Percentiles rank a stretch among this genome's conserved stretches.
Conservation (phyloP, 2,329 filamentous ascomycete species). For the Alternaria infectoria region DNA sequence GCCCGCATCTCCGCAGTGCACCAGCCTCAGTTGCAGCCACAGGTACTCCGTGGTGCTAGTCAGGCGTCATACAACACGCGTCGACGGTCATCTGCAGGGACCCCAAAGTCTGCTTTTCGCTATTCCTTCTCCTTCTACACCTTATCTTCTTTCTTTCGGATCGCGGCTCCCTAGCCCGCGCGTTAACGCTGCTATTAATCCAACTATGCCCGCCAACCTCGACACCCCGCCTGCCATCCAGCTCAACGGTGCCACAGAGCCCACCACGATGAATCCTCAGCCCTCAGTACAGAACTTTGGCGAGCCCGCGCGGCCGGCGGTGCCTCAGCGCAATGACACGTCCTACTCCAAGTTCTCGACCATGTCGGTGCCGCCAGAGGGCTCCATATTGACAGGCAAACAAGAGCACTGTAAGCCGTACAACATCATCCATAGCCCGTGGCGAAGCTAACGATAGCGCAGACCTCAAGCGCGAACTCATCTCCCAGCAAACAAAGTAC, state of each 20-base stretch:
- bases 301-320: constrained; percentile 28
- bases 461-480: constrained; percentile 96
- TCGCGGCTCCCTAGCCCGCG: constrained; percentile 11
- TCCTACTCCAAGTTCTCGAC: constrained; percentile 49
- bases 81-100: constrained; percentile 16
- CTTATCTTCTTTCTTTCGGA: constrained; percentile 2
- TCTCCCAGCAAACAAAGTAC: constrained; percentile 84
- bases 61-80: constrained; percentile 41
- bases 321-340: constrained; percentile 35
- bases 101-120: constrained; percentile 3
- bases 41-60: constrained; percentile 16
- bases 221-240: constrained; percentile 37
- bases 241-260: constrained; percentile 42
- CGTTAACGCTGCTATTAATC: constrained; percentile 13
- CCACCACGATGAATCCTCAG: constrained; percentile 37
- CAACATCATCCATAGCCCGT: neutral
- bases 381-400: constrained; percentile 81
- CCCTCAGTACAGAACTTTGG: constrained; percentile 27
- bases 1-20: constrained; percentile 19
- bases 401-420: constrained; percentile 86
- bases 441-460: constrained; percentile 15
- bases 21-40: constrained; percentile 37
- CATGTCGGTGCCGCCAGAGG: constrained; percentile 58
- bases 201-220: constrained; percentile 30
- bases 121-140: constrained; percentile 5